Evolutionary conservation across 1,139 yeast genomes (phyloP).

Genomic region (Pichia sp.): DNA sequence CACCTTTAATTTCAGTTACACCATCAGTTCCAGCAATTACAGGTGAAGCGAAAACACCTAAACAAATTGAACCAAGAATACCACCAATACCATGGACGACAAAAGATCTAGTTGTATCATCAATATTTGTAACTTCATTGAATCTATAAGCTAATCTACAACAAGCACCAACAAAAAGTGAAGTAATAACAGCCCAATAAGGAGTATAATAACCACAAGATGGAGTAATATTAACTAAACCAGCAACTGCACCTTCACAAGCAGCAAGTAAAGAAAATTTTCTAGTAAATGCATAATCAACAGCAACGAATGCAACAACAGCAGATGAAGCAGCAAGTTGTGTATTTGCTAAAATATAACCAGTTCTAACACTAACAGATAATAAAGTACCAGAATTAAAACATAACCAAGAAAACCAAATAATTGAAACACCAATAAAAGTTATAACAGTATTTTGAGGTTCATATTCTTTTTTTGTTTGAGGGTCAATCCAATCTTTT

Average conservation of each 20-base stretch:
- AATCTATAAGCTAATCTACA: slow-evolving; percentile 36
- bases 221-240: slow-evolving; percentile 47
- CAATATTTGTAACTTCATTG: slow-evolving; percentile 40
- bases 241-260: slow-evolving; percentile 45
- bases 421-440: slow-evolving; percentile 42
- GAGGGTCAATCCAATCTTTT: slow-evolving; percentile 33
- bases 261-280: slow-evolving; percentile 42
- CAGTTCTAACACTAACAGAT: slow-evolving; percentile 40
- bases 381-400: slow-evolving; percentile 47
- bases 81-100: slow-evolving; percentile 47
- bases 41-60: slow-evolving; percentile 43
- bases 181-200: slow-evolving; percentile 42
- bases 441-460: slow-evolving; percentile 39
- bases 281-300: slow-evolving; percentile 34
- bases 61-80: slow-evolving; percentile 37
- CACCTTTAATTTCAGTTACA: slow-evolving; percentile 40
- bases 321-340: slow-evolving; percentile 44
- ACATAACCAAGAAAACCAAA: slow-evolving; percentile 49
- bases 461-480: slow-evolving; percentile 27
- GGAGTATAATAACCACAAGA: slow-evolving; percentile 46
- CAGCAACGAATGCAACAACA: slow-evolving; percentile 32
- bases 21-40: slow-evolving; percentile 44
- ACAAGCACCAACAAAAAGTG: slow-evolving; percentile 36
- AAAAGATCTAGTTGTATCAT: slow-evolving; percentile 43
- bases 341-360: slow-evolving; percentile 44